Evolutionary conservation across 2,329 filamentous ascomycete genomes (phyloP).

Genomic region (Thielaviopsis punctulata): DNA sequence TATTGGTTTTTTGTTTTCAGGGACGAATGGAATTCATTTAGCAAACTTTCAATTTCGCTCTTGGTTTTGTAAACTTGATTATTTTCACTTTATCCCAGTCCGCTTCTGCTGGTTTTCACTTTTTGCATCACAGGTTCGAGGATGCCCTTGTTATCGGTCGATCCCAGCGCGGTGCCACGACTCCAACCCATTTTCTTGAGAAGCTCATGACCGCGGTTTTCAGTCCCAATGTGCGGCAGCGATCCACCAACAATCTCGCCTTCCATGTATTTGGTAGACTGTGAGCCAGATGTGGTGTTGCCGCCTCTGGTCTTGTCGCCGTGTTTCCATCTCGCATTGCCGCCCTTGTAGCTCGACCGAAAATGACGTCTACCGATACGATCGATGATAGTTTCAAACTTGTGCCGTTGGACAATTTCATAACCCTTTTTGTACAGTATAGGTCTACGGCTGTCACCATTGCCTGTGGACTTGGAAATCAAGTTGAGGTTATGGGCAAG

Average conservation of each 20-base stretch:
- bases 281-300: conserved; percentile 13
- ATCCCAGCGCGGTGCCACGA: conserved; percentile 67
- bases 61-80: neutral
- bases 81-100: conserved; percentile 40
- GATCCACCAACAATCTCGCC: conserved; percentile 77
- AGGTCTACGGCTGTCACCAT: conserved; percentile 55
- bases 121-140: conserved; percentile 71
- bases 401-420: neutral
- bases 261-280: conserved; percentile 28
- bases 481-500: conserved; percentile 58
- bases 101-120: conserved; percentile 73
- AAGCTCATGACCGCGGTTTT: conserved; percentile 73
- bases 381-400: neutral
- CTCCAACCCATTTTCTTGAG: conserved; percentile 97
- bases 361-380: conserved; percentile 4
- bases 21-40: conserved; percentile 45
- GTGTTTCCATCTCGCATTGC: neutral
- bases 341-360: conserved; percentile 1
- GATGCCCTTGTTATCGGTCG: conserved; percentile 72
- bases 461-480: conserved; percentile 69
- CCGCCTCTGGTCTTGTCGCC: conserved; percentile 20
- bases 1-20: conserved; percentile 29
- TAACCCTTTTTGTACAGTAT: conserved; percentile 35
- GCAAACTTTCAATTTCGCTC: conserved; percentile 18
- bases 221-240: conserved; percentile 65